Evolutionary conservation across 768 basidiomycete species (phyloP).

Genomic region (Rossbeevera mucosa): DNA sequence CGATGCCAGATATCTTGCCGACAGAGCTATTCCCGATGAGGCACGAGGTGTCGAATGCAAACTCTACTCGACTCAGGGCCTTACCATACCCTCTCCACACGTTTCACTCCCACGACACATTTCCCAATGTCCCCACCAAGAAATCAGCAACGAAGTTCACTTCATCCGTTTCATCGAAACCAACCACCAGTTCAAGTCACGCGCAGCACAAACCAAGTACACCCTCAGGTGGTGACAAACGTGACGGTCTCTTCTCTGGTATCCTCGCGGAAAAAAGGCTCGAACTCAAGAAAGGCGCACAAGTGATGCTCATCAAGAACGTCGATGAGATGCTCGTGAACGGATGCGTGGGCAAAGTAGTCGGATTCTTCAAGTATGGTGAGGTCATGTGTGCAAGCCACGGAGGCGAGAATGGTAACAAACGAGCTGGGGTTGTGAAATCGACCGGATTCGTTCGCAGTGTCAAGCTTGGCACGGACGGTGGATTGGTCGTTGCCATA

Average conservation of each 20-base stretch:
- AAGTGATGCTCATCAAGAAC: slow-evolving; percentile 72
- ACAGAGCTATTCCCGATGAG: slow-evolving; percentile 63
- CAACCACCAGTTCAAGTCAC: neutral
- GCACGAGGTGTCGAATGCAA: slow-evolving; percentile 64
- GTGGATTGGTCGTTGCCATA: neutral
- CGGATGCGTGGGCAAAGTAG: slow-evolving; percentile 58
- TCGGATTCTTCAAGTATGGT: slow-evolving; percentile 43
- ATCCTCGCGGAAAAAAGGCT: slow-evolving; percentile 58
- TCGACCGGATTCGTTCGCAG: slow-evolving; percentile 34
- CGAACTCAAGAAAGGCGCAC: slow-evolving; percentile 55
- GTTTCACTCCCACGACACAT: slow-evolving; percentile 52
- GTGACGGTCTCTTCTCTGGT: slow-evolving; percentile 53
- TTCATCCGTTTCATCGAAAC: neutral
- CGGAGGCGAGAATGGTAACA: slow-evolving; percentile 22
- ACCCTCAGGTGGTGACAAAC: slow-evolving; percentile 28
- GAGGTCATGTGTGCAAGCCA: slow-evolving; percentile 14
- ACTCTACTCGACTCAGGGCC: slow-evolving; percentile 47
- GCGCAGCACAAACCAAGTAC: slow-evolving; percentile 32
- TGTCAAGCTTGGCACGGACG: slow-evolving; percentile 12
- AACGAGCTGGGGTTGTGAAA: slow-evolving; percentile 21
- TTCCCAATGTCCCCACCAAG: slow-evolving; percentile 10
- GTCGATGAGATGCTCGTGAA: slow-evolving; percentile 59
- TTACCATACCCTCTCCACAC: slow-evolving; percentile 40
- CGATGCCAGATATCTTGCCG: slow-evolving; percentile 36
- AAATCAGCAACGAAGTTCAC: slow-evolving; percentile 1